Evolutionary conservation across 1,139 yeast species (phyloP).

Genomic region (Debaryomyces nepalensis): DNA sequence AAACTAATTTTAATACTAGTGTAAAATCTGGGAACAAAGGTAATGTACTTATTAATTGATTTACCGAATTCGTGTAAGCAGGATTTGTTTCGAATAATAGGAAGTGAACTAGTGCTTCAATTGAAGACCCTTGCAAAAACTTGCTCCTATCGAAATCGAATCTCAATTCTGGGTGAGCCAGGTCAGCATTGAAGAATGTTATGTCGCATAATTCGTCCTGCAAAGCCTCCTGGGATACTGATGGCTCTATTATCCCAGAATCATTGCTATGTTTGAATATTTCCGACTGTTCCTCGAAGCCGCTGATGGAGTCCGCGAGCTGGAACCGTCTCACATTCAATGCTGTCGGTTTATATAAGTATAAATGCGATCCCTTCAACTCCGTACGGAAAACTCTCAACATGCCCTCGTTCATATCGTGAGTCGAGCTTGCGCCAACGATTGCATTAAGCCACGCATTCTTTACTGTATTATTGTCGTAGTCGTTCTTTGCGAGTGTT

Average conservation of each 20-base stretch:
- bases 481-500: conserved; percentile 37
- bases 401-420: conserved; percentile 42
- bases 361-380: conserved; percentile 64
- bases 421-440: conserved; percentile 34
- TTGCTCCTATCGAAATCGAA: conserved; percentile 51
- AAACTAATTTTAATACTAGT: conserved; percentile 48
- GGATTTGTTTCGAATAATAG: conserved; percentile 52
- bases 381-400: conserved; percentile 62
- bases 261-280: conserved; percentile 22
- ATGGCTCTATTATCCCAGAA: conserved; percentile 15
- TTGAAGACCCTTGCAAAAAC: conserved; percentile 31
- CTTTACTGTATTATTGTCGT: conserved; percentile 37
- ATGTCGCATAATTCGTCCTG: conserved; percentile 24
- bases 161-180: conserved; percentile 69
- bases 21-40: conserved; percentile 71
- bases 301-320: conserved; percentile 15
- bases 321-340: conserved; percentile 52
- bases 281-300: conserved; percentile 13
- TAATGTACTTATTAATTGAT: conserved; percentile 56
- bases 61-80: conserved; percentile 29
- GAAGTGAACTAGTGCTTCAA: conserved; percentile 77
- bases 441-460: conserved; percentile 52
- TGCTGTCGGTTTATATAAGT: conserved; percentile 58
- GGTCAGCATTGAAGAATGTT: conserved; percentile 36
- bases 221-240: conserved; percentile 9